These are phyloP conservation scores for Hypoxylon sp. DNA, from an alignment of 2,329 filamentous ascomycete species.

Conservation along the genomic window DNA sequence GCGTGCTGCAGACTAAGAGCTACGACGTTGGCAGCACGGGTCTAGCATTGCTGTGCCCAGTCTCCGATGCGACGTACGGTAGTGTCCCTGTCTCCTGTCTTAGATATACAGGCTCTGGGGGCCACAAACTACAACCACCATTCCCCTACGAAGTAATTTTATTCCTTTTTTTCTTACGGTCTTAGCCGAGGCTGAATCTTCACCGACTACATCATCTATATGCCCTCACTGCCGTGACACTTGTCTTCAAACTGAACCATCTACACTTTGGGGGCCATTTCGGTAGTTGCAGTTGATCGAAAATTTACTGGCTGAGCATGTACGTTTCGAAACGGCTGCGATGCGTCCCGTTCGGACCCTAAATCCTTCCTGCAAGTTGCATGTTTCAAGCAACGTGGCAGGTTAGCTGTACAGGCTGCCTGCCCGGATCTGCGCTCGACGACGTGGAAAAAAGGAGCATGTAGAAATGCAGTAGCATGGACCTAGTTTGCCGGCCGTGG, in stretches of 20 bases:
- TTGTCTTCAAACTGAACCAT: not conserved
- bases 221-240: not conserved
- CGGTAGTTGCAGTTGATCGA: constrained; percentile 17
- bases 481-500: constrained; percentile 17
- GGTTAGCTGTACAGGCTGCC: constrained; percentile 22
- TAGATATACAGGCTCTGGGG: constrained; percentile 34
- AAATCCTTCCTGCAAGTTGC: constrained; percentile 29
- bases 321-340: constrained; percentile 29
- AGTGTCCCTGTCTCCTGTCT: constrained; percentile 32
- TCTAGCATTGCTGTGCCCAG: constrained; percentile 12
- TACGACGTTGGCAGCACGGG: constrained; percentile 8
- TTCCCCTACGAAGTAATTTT: not conserved
- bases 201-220: not conserved
- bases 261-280: constrained; percentile 7
- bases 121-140: constrained; percentile 16
- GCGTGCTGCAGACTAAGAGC: not conserved
- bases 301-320: constrained; percentile 1
- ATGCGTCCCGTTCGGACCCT: constrained; percentile 19
- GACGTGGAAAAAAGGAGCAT: constrained; percentile 12
- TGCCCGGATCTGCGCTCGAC: constrained; percentile 15
- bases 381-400: constrained; percentile 32
- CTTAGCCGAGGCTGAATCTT: constrained; percentile 7
- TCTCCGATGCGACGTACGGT: constrained; percentile 19
- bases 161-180: constrained; percentile 1
- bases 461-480: constrained; percentile 24